Percentiles rank a stretch among this genome's conserved stretches.
These are phyloP conservation scores for Plasmodium gaboni DNA, from an alignment of 169 alveolate genomes.

Conservation along the genomic window DNA sequence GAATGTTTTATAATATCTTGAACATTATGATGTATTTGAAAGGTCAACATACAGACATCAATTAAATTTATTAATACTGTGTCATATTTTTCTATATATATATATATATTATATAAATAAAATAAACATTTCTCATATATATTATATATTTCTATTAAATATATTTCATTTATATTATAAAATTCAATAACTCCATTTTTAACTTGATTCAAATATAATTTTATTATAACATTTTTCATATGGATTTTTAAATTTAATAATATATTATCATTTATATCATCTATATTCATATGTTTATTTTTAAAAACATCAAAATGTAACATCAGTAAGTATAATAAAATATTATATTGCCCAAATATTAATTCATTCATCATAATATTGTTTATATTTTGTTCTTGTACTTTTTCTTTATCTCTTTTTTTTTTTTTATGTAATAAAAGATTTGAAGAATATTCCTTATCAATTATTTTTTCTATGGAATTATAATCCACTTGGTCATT, in stretches of 20 bases:
- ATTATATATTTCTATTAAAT: constrained; percentile 33
- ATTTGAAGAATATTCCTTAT: too few species aligned
- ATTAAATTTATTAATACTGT: constrained; percentile 50
- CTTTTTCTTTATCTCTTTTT: background rate
- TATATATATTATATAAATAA: constrained; percentile 37
- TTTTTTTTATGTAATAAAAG: background rate
- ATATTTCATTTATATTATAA: constrained; percentile 48
- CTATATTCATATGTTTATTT: constrained; percentile 25
- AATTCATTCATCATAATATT: constrained; percentile 21
- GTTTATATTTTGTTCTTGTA: constrained; percentile 18
- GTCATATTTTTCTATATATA: constrained; percentile 51
- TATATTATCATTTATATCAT: constrained; percentile 29
- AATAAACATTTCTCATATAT: constrained; percentile 56
- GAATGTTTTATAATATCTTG: constrained; percentile 49
- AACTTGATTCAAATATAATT: constrained; percentile 29
- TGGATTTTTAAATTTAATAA: constrained; percentile 34
- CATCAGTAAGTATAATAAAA: constrained; percentile 39
- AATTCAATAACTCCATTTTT: constrained; percentile 60
- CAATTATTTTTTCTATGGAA: too few species aligned
- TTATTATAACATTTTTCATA: constrained; percentile 40
- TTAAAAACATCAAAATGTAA: constrained; percentile 40
- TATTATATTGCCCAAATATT: constrained; percentile 56
- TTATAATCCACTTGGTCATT: too few species aligned
- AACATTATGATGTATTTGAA: constrained; percentile 57
- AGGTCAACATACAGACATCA: constrained; percentile 26